These are phyloP conservation scores for Pichia cactophila DNA, from an alignment of 1,139 yeast genomes.

Conservation along the genomic window DNA sequence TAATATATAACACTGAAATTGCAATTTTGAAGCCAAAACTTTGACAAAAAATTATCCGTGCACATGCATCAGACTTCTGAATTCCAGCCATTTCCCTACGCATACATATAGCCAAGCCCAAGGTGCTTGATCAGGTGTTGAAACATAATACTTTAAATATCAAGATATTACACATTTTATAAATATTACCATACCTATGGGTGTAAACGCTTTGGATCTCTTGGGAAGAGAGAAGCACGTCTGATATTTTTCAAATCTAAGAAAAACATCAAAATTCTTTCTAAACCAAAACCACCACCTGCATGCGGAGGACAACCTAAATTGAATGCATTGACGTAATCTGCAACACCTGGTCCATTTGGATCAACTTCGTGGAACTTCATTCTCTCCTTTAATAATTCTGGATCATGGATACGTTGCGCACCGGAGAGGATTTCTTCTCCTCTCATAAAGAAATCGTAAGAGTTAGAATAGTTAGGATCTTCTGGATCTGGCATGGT, in stretches of 20 bases:
- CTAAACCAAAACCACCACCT: conserved; percentile 99
- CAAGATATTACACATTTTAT: no score
- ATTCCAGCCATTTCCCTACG: neutral
- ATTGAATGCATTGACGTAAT: conserved; percentile 84
- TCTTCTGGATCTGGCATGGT: conserved; percentile 97
- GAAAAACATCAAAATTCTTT: conserved; percentile 97
- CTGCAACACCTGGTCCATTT: conserved; percentile 70
- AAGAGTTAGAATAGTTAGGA: conserved; percentile 85
- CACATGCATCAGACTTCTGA: neutral
- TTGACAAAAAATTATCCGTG: neutral
- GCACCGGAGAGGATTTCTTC: conserved; percentile 98
- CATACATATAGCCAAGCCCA: no score
- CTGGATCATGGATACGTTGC: conserved; percentile 96
- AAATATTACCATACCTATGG: conserved; percentile 39
- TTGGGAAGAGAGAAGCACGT: conserved; percentile 96
- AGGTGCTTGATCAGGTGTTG: no score
- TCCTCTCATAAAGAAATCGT: conserved; percentile 99
- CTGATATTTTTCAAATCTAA: conserved; percentile 94
- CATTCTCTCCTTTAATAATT: conserved; percentile 74
- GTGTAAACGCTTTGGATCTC: conserved; percentile 92
- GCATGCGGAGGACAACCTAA: conserved; percentile 99
- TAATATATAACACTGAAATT: no score
- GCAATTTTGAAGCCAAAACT: neutral
- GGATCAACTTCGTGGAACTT: conserved; percentile 77
- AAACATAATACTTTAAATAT: no score